Conservation (phyloP, 2,329 filamentous ascomycete species). For the Talaromyces atroroseus region DNA sequence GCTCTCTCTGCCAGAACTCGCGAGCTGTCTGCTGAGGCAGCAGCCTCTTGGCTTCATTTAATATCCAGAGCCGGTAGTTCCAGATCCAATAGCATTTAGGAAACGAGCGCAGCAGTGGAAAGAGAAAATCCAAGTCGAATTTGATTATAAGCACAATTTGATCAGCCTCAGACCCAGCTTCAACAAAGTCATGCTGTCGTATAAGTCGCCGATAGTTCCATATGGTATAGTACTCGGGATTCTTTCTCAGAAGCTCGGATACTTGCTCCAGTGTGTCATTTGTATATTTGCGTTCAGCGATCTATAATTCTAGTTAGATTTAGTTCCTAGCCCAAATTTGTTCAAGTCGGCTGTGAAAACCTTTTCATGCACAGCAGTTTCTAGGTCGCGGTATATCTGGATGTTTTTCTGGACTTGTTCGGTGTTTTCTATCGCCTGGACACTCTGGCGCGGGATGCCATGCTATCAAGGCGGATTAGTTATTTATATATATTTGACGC, state of each 20-base stretch:
- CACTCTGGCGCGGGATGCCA: conserved; percentile 67
- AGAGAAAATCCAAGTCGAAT: conserved; percentile 72
- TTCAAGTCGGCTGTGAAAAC: conserved; percentile 36
- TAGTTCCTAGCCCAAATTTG: background rate
- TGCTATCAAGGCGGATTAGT: conserved; percentile 55
- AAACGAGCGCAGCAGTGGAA: conserved; percentile 75
- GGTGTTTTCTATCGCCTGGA: conserved; percentile 64
- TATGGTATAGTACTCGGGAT: conserved; percentile 46
- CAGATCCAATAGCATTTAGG: conserved; percentile 99
- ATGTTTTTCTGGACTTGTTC: conserved; percentile 71
- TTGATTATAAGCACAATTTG: conserved; percentile 54
- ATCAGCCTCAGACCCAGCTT: conserved; percentile 31
- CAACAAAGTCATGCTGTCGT: conserved; percentile 55
- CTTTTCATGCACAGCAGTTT: conserved; percentile 61
- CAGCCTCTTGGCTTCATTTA: conserved; percentile 63
- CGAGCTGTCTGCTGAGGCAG: conserved; percentile 55
- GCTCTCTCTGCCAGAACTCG: conserved; percentile 75
- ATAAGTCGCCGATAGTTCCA: conserved; percentile 60
- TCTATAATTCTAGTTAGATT: conserved; percentile 23
- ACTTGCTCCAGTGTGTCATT: conserved; percentile 40
- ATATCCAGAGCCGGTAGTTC: conserved; percentile 87
- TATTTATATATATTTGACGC: background rate
- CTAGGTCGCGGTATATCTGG: conserved; percentile 65
- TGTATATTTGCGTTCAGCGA: conserved; percentile 35
- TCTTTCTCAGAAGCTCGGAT: conserved; percentile 40